Conservation (phyloP, 2,329 filamentous ascomycete genomes). For the Hymenoscyphus occultus region DNA sequence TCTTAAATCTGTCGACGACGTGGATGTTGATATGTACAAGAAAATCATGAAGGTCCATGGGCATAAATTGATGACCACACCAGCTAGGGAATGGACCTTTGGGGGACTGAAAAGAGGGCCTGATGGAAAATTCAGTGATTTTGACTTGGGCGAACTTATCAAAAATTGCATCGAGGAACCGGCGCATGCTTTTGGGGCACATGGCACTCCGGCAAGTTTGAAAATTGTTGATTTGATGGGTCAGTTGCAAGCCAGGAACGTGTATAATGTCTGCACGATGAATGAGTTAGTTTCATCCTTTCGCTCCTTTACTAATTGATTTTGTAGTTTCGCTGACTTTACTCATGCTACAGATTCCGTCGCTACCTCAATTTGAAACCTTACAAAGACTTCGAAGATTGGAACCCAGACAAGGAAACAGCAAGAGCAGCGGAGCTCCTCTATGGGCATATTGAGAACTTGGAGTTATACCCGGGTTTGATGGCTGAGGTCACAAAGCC, state of each 20-base stretch:
- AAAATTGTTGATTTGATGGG: slow-evolving; percentile 48
- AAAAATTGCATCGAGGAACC: slow-evolving; percentile 47
- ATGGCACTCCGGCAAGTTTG: slow-evolving; percentile 46
- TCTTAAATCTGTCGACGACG: slow-evolving; percentile 42
- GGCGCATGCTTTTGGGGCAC: slow-evolving; percentile 50
- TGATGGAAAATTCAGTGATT: slow-evolving; percentile 44
- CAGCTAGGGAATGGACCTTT: slow-evolving; percentile 43
- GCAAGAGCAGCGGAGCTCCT: slow-evolving; percentile 43
- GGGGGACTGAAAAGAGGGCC: slow-evolving; percentile 39
- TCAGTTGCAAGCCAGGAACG: slow-evolving; percentile 44
- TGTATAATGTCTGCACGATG: slow-evolving; percentile 50
- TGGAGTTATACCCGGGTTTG: slow-evolving; percentile 57
- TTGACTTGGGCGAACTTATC: slow-evolving; percentile 44
- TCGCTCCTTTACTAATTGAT: too few species aligned
- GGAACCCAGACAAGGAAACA: slow-evolving; percentile 49
- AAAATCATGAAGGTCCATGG: slow-evolving; percentile 41
- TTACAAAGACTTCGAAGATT: slow-evolving; percentile 49
- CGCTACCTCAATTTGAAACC: slow-evolving; percentile 50
- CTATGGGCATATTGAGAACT: slow-evolving; percentile 50
- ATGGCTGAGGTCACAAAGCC: slow-evolving; percentile 55
- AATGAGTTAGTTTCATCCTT: slow-evolving; percentile 42
- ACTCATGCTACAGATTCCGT: slow-evolving; percentile 41
- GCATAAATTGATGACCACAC: slow-evolving; percentile 37
- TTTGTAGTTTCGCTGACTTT: slow-evolving; percentile 5
- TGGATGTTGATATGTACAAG: slow-evolving; percentile 42